These are phyloP conservation scores for Scheffersomyces coipomensis DNA, from an alignment of 805 yeast species.

Conservation along the genomic window DNA sequence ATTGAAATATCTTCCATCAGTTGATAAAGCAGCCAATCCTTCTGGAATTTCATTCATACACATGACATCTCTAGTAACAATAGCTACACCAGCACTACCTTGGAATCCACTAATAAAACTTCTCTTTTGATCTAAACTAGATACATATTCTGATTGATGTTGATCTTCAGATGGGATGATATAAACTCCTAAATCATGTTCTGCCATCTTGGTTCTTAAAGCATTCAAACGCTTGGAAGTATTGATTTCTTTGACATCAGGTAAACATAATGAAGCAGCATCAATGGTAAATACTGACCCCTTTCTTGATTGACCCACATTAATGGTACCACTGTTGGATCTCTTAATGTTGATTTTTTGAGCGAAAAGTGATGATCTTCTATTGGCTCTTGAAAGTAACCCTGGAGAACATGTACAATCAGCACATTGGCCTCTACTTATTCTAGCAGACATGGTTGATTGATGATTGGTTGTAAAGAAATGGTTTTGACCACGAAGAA, in stretches of 20 bases:
- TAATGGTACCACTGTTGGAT: conserved; percentile 10
- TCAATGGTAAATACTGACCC: conserved; percentile 43
- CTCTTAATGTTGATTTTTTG: conserved; percentile 35
- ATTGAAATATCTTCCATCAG: conserved; percentile 61
- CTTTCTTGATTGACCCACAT: conserved; percentile 30
- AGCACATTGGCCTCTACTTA: conserved; percentile 50
- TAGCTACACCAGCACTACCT: conserved; percentile 63
- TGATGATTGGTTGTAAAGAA: no score
- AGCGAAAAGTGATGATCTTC: conserved; percentile 56
- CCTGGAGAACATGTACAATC: conserved; percentile 89
- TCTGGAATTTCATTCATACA: conserved; percentile 53
- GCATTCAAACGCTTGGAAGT: conserved; percentile 61
- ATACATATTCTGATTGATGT: conserved; percentile 63
- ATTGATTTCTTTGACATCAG: conserved; percentile 51
- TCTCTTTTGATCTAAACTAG: conserved; percentile 53
- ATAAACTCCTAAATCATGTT: conserved; percentile 49
- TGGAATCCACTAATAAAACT: conserved; percentile 57
- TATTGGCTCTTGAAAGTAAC: conserved; percentile 61
- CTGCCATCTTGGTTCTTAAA: conserved; percentile 56
- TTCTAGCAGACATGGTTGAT: conserved; percentile 20
- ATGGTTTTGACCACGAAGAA: no score
- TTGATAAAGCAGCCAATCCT: conserved; percentile 54
- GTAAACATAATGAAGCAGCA: conserved; percentile 39
- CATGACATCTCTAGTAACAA: conserved; percentile 52
- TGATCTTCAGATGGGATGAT: conserved; percentile 62